A percentile compares a stretch with the other conserved stretches of the same genome.
These are phyloP conservation scores for Cryphonectria nitschkei DNA, from an alignment of 2,329 filamentous ascomycete species.

Conservation along the genomic window DNA sequence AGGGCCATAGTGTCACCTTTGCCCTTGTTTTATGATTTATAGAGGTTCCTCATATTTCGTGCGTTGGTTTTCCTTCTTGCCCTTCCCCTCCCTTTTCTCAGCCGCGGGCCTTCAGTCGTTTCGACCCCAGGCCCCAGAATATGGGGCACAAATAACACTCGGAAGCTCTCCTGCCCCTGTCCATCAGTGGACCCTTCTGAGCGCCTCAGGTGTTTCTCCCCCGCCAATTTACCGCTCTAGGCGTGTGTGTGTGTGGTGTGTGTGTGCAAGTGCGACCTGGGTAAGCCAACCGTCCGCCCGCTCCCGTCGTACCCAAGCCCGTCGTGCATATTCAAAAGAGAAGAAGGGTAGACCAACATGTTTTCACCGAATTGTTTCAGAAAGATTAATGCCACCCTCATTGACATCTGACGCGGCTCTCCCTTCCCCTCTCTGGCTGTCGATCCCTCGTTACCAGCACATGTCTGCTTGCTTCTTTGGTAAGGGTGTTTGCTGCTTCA, in stretches of 20 bases:
- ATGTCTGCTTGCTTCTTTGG: background rate
- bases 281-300: background rate
- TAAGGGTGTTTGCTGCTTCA: conserved; percentile 1
- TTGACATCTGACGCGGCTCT: background rate
- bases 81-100: background rate
- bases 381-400: background rate
- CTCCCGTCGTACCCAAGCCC: background rate
- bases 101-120: background rate
- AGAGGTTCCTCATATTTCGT: background rate
- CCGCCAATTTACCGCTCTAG: conserved; percentile 10
- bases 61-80: background rate
- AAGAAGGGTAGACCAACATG: background rate
- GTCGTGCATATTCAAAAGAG: background rate
- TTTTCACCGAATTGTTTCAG: background rate
- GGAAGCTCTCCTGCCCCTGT: conserved; percentile 26
- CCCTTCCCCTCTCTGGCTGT: too few relatives aligned
- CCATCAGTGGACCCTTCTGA: background rate
- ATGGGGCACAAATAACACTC: conserved; percentile 6
- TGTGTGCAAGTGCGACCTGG: background rate
- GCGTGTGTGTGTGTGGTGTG: background rate
- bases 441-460: background rate
- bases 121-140: background rate
- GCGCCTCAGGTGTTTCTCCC: background rate
- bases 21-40: too few relatives aligned
- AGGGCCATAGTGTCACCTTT: background rate